phyloP scores from a whole-genome alignment of 176 grass and related monocot genomes.

The bread wheat (Triticum aestivum) region IWGSC_CS_RefSeq_v2.1 NC_057814.1:182012905-182013404 shows the following conservation, averaged over 20 bases:
- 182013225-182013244: slow-evolving; percentile 36
- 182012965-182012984: not conserved
- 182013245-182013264: slow-evolving; percentile 36
- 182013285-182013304: slow-evolving; percentile 43
- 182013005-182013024: not conserved
- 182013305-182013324: slow-evolving; percentile 16
- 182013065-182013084: slow-evolving; percentile 15
- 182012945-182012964: slow-evolving; percentile 14
- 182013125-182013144: slow-evolving; percentile 35
- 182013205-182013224: slow-evolving; percentile 19
- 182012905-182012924: slow-evolving; percentile 31
- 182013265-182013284: slow-evolving; percentile 31
- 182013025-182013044: not conserved
- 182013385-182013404: slow-evolving; percentile 36
- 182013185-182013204: not conserved
- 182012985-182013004: slow-evolving; percentile 19
- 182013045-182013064: not conserved
- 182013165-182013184: slow-evolving; percentile 2
- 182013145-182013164: not conserved
- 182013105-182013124: slow-evolving; percentile 42
- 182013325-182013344: slow-evolving; percentile 22
- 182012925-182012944: slow-evolving; percentile 40
- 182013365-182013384: slow-evolving; percentile 30
- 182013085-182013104: slow-evolving; percentile 28
- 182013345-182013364: slow-evolving; percentile 28